Evolutionary conservation across 2,329 filamentous ascomycete species (phyloP), one percentile per base, ranked within the genome.

Genomic region (Xylariaceae sp.): DNA sequence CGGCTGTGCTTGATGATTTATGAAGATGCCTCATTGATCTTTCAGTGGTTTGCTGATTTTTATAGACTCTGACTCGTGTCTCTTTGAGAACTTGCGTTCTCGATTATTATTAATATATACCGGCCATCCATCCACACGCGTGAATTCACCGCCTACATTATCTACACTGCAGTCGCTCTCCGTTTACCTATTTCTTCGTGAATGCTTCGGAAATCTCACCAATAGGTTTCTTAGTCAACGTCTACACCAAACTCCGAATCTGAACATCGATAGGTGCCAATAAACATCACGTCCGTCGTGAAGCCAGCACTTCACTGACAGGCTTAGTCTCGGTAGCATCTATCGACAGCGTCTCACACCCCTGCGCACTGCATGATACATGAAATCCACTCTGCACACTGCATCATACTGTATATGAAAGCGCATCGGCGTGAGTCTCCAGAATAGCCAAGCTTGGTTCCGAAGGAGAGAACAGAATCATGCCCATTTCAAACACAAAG

Each of bases 221-320:
- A 55, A 30, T 57, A 7, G 11, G 7, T 51, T 30, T 34, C 55
- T 11, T 17, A 10, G 4, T 62, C 65, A 61, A 68, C 68, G 67
- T 70, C 69, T 69, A 73, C 66, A 59, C 69, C 71, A 68, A 71
- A 57, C 52, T 53, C 56, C 61, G 53, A 58, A 57, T 45, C 56
- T 51, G 62, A 61, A 35, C 51, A 30, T 49, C 61, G 55, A 58
- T 34, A 23, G 23, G n/a, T 23, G 23, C 23, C 23, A 23, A 23
- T 23, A 23, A 23, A 23, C 23, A 2, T 23, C 23, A 23, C 2
- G 23, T 23, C 23, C 23, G 23, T 23, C 23, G 4, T 23, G 23
- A 23, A 23, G 23, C 23, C 37, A 61, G 44, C 15, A 4, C 17
- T 18, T 48, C 52, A 18, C 44, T 54, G 54, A 4, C 13, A 47